A percentile compares a stretch with the other conserved stretches of the same genome.
These are phyloP conservation scores for Chlamydomonas sp. DNA, from an alignment of 139 green algal species.

Conservation along the genomic window DNA sequence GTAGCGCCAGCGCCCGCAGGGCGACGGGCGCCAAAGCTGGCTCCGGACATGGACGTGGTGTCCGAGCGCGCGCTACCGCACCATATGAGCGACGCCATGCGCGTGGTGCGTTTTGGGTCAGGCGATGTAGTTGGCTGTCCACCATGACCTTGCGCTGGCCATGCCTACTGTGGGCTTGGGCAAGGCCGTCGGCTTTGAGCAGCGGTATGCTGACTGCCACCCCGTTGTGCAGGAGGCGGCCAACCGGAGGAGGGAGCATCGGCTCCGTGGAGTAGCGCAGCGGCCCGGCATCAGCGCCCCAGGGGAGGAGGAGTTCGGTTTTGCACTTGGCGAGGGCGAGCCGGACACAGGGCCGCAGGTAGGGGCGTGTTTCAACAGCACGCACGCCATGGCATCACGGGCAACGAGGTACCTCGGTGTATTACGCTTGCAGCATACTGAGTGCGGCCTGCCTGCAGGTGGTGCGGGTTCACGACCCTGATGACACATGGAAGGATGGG, in stretches of 20 bases:
- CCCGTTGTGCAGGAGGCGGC: not conserved
- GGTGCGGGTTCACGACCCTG: constrained; percentile 20
- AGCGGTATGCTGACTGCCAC: not conserved
- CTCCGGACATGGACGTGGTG: not conserved
- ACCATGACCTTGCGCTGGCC: too few species aligned
- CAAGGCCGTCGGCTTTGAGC: too few species aligned
- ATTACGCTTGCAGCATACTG: not conserved
- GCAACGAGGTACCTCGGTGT: not conserved
- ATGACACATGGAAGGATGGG: not conserved
- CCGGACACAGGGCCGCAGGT: not conserved
- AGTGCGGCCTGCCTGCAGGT: constrained; percentile 1
- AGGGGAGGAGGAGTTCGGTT: constrained; percentile 10
- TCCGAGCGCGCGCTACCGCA: constrained; percentile 12
- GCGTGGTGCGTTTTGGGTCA: not conserved
- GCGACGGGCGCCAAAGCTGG: not conserved
- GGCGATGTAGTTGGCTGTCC: too few species aligned
- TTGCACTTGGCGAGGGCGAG: not conserved
- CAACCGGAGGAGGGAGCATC: not conserved
- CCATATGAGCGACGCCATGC: constrained; percentile 25
- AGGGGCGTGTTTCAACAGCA: not conserved
- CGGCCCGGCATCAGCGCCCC: not conserved
- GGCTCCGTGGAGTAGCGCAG: not conserved
- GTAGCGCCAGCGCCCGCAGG: not conserved
- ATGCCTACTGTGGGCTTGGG: too few species aligned
- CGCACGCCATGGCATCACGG: too few species aligned